A percentile compares a stretch with the other conserved stretches of the same genome.
These are phyloP conservation scores for Saccharomycopsis schoenii DNA, from an alignment of 805 yeast genomes.

Conservation along the genomic window DNA sequence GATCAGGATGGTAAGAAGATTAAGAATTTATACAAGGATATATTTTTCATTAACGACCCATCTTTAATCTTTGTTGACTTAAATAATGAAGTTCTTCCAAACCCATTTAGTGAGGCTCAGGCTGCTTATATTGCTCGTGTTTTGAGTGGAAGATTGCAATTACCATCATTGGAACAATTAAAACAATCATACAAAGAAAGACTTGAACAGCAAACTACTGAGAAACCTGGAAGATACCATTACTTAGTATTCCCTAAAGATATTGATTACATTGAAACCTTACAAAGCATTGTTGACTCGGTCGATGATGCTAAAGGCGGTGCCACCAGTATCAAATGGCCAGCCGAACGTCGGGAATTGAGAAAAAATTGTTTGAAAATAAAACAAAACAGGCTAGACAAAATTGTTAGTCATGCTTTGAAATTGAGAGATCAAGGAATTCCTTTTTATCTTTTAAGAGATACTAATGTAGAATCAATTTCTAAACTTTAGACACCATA, in stretches of 20 bases:
- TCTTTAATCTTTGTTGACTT: constrained; percentile 54
- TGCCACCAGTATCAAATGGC: neutral
- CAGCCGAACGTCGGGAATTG: neutral
- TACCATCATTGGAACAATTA: constrained; percentile 45
- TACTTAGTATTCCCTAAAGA: neutral
- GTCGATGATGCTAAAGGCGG: neutral
- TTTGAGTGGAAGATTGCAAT: constrained; percentile 41
- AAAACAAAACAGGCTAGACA: neutral
- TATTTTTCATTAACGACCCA: constrained; percentile 49
- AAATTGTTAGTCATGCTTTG: neutral
- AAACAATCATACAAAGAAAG: constrained; percentile 23
- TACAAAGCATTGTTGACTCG: neutral
- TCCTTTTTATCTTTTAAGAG: neutral
- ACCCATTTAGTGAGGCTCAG: constrained; percentile 53
- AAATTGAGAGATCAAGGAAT: neutral
- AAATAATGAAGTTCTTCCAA: constrained; percentile 53
- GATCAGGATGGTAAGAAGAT: constrained; percentile 40
- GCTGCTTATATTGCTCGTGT: constrained; percentile 56
- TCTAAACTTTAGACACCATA: neutral
- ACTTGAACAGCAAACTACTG: neutral
- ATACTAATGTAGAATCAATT: neutral
- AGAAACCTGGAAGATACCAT: neutral
- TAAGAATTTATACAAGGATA: constrained; percentile 48
- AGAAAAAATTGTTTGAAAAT: neutral
- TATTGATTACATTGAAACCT: neutral